Base-by-base conservation (phyloP, 2,329 filamentous ascomycete genomes). In the Phialocephala sp. region DNA sequence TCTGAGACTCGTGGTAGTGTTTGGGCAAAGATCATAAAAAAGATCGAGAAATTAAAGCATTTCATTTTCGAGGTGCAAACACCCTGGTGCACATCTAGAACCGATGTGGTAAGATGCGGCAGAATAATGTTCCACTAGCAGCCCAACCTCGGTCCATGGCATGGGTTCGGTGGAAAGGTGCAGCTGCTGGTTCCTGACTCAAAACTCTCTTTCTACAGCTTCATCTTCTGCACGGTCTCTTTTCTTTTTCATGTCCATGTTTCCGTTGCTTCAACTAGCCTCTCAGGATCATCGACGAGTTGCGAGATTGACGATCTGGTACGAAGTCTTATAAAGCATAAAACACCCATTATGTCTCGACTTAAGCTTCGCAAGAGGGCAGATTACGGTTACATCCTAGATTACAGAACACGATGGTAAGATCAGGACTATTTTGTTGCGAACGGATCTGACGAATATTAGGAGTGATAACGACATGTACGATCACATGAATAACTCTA, bases 391-490 rank as follows among this genome's bases (percentile, higher is more conserved):
- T 97, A 89, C 77, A 81, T 89, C 50, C 84, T 94, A 35, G 91
- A 95, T 70, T 97, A 97, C 77, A 85, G 93, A 64, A 96, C 93
- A 66, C 81, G 94, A 87, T 97, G 94, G 93, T 93, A 73, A 47
- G 69, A 69, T 60, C 50, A 67, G 67, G 58, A 37, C 45, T 15
- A 32, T 43, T 41, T 14, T 14, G 45, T 3, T 15, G 36, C 32
- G n/a, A 36, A 54, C 18, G 35, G 18, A 66, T 32, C 60, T 66
- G 39, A 47, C 15, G 59, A 35, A 22, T 37, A 54, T 36, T 67
- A 94, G 92, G 92, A 89, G 87, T 77, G 93, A 97, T 79, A 97
- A 97, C 76, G 93, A 97, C 80, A 95, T 96, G 65, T 97, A 95
- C 78, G 85, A 92, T 67, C 94, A 98, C 77, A 88, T 97, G 83